Evolutionary conservation across 1,284 basidiomycete genomes (phyloP).

Genomic region (Sporisorium scitamineum): DNA sequence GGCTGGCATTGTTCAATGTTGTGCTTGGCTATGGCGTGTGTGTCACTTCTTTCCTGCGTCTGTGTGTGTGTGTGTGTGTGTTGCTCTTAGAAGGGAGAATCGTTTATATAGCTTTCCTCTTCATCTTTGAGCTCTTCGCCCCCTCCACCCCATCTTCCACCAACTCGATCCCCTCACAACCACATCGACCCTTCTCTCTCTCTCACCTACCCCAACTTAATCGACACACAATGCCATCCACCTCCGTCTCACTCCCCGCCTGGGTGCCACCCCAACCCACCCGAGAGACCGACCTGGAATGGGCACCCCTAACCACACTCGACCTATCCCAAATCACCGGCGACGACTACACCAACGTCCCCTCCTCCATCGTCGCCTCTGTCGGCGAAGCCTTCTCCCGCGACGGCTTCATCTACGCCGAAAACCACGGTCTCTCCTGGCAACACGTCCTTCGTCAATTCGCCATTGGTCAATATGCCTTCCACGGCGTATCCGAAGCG

Average conservation of each 20-base stretch:
- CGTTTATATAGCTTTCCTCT: conserved; percentile 5
- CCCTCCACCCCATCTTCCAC: background rate
- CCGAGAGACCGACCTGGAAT: conserved; percentile 59
- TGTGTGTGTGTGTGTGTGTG: background rate
- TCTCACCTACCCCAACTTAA: background rate
- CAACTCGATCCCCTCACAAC: background rate
- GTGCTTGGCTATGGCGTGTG: background rate
- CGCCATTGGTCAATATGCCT: conserved; percentile 66
- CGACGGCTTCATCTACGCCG: conserved; percentile 67
- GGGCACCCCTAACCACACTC: conserved; percentile 65
- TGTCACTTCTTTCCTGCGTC: background rate
- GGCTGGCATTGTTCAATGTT: background rate
- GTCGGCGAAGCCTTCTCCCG: conserved; percentile 62
- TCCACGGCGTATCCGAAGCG: conserved; percentile 55
- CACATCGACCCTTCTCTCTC: background rate
- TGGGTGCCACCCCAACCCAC: conserved; percentile 63
- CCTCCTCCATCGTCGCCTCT: conserved; percentile 49
- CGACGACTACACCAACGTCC: conserved; percentile 60
- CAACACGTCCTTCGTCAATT: conserved; percentile 65
- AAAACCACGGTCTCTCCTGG: conserved; percentile 65
- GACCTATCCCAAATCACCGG: conserved; percentile 63
- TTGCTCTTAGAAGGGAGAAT: background rate
- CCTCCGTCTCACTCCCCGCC: conserved; percentile 33
- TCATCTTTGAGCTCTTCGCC: background rate
- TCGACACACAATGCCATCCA: conserved; percentile 10